These are phyloP conservation scores for Pleoardoris graminearum DNA, from an alignment of 2,329 filamentous ascomycete species.

Conservation along the genomic window DNA sequence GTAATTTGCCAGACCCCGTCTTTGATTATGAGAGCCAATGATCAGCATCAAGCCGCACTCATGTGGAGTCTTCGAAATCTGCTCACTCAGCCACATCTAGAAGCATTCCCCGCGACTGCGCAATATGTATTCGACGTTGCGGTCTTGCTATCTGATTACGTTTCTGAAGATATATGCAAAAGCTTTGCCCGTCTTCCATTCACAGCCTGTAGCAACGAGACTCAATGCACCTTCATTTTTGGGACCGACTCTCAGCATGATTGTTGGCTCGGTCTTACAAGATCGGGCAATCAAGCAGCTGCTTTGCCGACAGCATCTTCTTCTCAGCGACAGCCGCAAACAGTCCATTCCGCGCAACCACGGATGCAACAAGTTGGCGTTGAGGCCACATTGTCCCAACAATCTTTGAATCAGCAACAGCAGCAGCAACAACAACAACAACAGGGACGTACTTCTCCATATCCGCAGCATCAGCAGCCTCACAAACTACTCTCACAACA, in stretches of 20 bases:
- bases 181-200: constrained; percentile 37
- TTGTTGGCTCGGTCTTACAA: constrained; percentile 49
- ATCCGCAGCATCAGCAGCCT: constrained; percentile 29
- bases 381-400: constrained; percentile 27
- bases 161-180: constrained; percentile 46
- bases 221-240: constrained; percentile 48
- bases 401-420: constrained; percentile 28
- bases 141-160: constrained; percentile 46
- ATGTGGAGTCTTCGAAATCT: constrained; percentile 44
- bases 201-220: constrained; percentile 30
- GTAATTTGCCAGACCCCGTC: constrained; percentile 42
- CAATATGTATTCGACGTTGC: constrained; percentile 52
- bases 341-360: constrained; percentile 11
- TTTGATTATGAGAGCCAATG: constrained; percentile 26
- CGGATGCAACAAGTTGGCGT: constrained; percentile 21
- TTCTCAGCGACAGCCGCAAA: constrained; percentile 23
- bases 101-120: constrained; percentile 36
- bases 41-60: constrained; percentile 37
- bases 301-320: constrained; percentile 12
- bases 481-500: constrained; percentile 36
- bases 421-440: constrained; percentile 23
- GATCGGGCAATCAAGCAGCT: constrained; percentile 21
- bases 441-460: constrained; percentile 23
- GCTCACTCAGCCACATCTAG: constrained; percentile 45
- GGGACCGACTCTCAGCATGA: constrained; percentile 41